phyloP scores from a whole-genome alignment of 2,329 filamentous ascomycete genomes.

The Fusarium praegraminearum region DNA sequence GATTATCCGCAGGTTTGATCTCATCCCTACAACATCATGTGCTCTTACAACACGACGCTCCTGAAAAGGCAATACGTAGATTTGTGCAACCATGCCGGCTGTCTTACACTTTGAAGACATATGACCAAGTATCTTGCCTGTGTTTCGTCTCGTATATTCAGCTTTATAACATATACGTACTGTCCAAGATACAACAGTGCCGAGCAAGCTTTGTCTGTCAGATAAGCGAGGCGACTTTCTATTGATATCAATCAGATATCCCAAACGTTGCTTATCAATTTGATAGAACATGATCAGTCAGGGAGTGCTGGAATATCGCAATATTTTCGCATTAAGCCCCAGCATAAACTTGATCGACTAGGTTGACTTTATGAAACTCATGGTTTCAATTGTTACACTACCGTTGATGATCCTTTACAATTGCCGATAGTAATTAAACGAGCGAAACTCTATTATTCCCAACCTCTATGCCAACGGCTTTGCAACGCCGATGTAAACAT shows the following conservation, averaged over 20 bases:
- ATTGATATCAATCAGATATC: constrained; percentile 8
- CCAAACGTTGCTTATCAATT: constrained; percentile 4
- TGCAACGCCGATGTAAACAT: not conserved
- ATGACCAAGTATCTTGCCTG: not conserved
- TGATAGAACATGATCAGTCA: not conserved
- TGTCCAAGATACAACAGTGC: not conserved
- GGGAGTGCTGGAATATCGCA: constrained; percentile 30
- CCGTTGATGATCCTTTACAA: not conserved
- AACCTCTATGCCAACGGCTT: not conserved
- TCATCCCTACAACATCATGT: constrained; percentile 17
- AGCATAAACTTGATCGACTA: constrained; percentile 5
- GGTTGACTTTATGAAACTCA: not conserved
- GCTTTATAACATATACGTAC: not conserved
- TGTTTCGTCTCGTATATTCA: not conserved
- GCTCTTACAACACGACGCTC: constrained; percentile 16
- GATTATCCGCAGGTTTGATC: constrained; percentile 15
- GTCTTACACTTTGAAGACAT: not conserved
- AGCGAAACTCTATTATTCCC: not conserved
- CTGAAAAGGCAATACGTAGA: not conserved
- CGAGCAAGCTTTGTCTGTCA: not conserved
- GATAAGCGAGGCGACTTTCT: constrained; percentile 2
- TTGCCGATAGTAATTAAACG: constrained; percentile 4
- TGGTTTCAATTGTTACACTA: not conserved
- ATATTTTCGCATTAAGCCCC: constrained; percentile 10
- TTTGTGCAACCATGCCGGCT: not conserved